Base-by-base conservation (phyloP, 345 rosid species). In the Sisymbrium irio region DNA sequence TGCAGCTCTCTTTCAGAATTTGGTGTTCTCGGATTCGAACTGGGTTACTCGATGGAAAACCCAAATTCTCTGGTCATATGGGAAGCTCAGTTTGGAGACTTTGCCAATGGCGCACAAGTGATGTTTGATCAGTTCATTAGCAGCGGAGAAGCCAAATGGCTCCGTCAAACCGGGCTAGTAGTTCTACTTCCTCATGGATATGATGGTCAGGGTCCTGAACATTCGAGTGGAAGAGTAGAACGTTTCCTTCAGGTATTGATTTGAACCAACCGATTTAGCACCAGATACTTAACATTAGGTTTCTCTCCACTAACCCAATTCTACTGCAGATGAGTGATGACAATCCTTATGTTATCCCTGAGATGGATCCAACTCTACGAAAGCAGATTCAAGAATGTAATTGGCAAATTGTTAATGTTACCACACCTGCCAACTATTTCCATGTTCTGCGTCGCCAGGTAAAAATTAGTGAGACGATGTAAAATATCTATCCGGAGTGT, bases 51-150 rank as follows among this genome's bases (percentile, higher is more conserved):
- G 0, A 90, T 90, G 96, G 90, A 90, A 78, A 88, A 80, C 36
- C 93, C 93, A 5, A 86, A 88, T 61, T 80, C 93, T 10, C 49
- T 90, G 76, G 89, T 90, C 2, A 18, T 90, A 9, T 86, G 93
- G 93, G 88, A 90, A 77, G 96, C 93, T 78, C 93, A 90, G 36
- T 90, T 90, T 74, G 96, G 96, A 71, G 93, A 90, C 77, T 90
- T 90, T 75, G 56, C 93, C 58, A 90, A 88, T 82, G 96, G 96
- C 0, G 91, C 88, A 59, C 96, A 90, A 40, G 96, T 88, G 37
- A 86, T 89, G 71, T 89, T 86, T 76, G 93, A 89, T 69, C 96
- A 89, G 80, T 89, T 90, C 68, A 25, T 90, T 53, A 88, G 93
- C 75, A 82, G 93, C 67, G 96, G 96, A n/a, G 96, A 90, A 73